phyloP scores from a whole-genome alignment of 2,329 filamentous ascomycete genomes.

The Aspergillus neotritici region DNA sequence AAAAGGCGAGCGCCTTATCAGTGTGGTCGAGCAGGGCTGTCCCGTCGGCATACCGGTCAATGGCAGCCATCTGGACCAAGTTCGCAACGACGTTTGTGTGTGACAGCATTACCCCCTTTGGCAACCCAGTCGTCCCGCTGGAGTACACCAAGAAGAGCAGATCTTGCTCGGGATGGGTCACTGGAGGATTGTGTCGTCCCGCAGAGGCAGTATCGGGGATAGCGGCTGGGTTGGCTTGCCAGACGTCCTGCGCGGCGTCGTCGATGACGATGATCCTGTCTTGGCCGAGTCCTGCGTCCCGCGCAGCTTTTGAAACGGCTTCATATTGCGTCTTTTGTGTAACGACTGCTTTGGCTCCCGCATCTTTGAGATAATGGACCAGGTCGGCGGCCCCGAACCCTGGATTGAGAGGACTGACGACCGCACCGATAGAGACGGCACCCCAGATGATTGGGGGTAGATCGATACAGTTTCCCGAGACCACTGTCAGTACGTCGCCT shows the following conservation, averaged over 20 bases:
- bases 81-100: constrained; percentile 9
- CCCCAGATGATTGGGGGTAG: constrained; percentile 12
- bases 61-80: background rate
- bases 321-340: background rate
- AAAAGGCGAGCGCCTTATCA: constrained; percentile 2
- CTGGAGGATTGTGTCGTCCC: background rate
- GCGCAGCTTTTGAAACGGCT: constrained; percentile 2
- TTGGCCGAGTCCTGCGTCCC: background rate
- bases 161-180: background rate
- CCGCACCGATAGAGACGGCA: constrained; percentile 17
- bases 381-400: constrained; percentile 19
- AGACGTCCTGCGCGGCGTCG: background rate
- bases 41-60: background rate
- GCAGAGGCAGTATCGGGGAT: background rate
- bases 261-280: constrained; percentile 6
- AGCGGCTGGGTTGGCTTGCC: background rate
- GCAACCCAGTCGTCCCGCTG: constrained; percentile 22
- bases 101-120: constrained; percentile 17
- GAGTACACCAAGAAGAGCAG: constrained; percentile 18
- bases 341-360: constrained; percentile 4
- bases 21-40: background rate
- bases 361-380: constrained; percentile 2
- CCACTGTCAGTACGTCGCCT: constrained; percentile 13
- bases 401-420: constrained; percentile 22
- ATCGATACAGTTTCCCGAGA: constrained; percentile 11